Percentiles rank a stretch among this genome's conserved stretches.
phyloP scores from a whole-genome alignment of 306 rosid genomes.

The Corylus avellana region DNA sequence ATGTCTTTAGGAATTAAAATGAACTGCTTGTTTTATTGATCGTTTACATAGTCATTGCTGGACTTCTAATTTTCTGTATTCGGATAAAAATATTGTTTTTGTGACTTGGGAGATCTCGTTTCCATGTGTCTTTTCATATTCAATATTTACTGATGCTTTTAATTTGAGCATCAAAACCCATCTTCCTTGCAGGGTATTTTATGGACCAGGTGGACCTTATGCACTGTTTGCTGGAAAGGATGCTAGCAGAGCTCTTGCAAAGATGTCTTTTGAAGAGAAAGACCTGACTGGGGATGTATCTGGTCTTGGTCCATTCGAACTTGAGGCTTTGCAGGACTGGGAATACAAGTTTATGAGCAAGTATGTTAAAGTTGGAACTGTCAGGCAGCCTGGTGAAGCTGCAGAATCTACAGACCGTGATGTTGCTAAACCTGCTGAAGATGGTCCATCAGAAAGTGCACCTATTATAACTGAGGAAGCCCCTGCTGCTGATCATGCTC shows the following conservation, averaged over 20 bases:
- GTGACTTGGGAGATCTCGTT: not conserved
- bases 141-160: not conserved
- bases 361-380: slow-evolving; percentile 85
- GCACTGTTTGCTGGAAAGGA: slow-evolving; percentile 97
- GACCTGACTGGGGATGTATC: slow-evolving; percentile 87
- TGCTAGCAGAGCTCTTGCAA: slow-evolving; percentile 96
- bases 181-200: slow-evolving; percentile 68
- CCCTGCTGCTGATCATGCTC: slow-evolving; percentile 31
- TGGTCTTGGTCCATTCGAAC: slow-evolving; percentile 80
- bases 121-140: not conserved
- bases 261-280: slow-evolving; percentile 92
- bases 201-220: slow-evolving; percentile 97
- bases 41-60: not conserved
- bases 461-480: slow-evolving; percentile 54
- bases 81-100: no score
- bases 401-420: slow-evolving; percentile 37
- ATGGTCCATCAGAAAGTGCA: slow-evolving; percentile 46
- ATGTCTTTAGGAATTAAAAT: not conserved
- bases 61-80: not conserved
- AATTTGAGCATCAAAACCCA: slow-evolving; percentile 13
- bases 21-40: not conserved
- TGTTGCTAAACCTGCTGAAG: slow-evolving; percentile 50
- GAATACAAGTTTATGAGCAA: slow-evolving; percentile 88
- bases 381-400: slow-evolving; percentile 48
- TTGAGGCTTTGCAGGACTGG: slow-evolving; percentile 91